Evolutionary conservation across 306 rosid genomes (phyloP).

Genomic region (Ormosia semicastrata): DNA sequence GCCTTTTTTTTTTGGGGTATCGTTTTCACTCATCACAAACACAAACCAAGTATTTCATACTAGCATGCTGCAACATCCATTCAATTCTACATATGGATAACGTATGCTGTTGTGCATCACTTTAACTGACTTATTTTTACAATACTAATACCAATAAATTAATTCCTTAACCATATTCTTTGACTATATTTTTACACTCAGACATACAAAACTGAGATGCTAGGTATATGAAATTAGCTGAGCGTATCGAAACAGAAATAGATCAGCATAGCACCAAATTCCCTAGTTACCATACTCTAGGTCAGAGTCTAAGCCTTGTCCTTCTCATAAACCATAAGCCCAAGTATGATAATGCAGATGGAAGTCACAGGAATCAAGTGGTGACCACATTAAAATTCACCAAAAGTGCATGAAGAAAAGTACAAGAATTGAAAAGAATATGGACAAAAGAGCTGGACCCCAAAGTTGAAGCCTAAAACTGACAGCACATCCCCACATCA

Average conservation of each 20-base stretch:
- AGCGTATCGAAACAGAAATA: neutral
- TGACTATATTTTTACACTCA: neutral
- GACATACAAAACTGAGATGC: neutral
- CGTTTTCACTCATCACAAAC: neutral
- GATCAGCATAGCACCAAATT: neutral
- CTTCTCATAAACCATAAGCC: conserved; percentile 20
- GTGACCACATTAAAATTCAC: conserved; percentile 32
- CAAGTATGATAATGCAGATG: conserved; percentile 21
- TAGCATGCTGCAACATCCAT: neutral
- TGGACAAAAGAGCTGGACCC: conserved; percentile 37
- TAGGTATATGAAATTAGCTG: neutral
- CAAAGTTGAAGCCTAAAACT: conserved; percentile 26
- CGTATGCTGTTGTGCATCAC: neutral
- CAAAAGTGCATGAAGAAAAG: conserved; percentile 3
- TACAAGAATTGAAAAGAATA: conserved; percentile 7
- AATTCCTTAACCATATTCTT: neutral
- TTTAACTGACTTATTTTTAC: neutral
- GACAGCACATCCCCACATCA: conserved; percentile 60
- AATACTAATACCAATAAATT: neutral
- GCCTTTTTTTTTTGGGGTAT: too few species aligned
- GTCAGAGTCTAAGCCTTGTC: conserved; percentile 10
- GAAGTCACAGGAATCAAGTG: conserved; percentile 51
- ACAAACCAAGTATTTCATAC: neutral
- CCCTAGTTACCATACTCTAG: neutral
- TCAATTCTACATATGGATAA: neutral